A percentile compares a stretch with the other conserved stretches of the same genome.
phyloP scores from a whole-genome alignment of 208 protist species.

The Leishmania aethiopica region DNA sequence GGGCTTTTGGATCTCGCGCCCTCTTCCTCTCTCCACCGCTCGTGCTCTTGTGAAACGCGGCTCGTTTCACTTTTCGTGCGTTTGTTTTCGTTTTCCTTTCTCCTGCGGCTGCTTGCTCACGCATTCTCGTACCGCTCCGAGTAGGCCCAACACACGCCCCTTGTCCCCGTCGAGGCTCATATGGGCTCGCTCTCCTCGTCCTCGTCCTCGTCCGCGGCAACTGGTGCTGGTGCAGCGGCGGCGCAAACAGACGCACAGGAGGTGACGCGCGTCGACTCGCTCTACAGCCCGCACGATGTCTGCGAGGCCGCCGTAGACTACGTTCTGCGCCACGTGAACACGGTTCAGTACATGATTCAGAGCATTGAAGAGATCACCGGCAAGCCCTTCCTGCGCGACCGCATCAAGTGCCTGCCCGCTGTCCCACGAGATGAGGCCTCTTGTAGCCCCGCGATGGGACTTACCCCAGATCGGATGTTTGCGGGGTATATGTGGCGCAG shows the following conservation, averaged over 20 bases:
- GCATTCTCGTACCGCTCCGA: not conserved
- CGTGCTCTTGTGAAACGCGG: not conserved
- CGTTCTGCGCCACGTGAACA: constrained; percentile 78
- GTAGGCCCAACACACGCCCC: not conserved
- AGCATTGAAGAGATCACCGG: constrained; percentile 74
- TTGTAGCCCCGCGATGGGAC: not conserved
- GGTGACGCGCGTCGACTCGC: not conserved
- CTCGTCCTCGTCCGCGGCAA: not conserved
- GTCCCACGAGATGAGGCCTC: not conserved
- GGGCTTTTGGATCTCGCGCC: not conserved
- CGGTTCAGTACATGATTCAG: constrained; percentile 83
- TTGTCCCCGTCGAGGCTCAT: too few species aligned
- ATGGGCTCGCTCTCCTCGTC: not conserved
- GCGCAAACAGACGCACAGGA: not conserved
- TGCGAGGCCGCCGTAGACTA: constrained; percentile 77
- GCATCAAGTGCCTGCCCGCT: constrained; percentile 76
- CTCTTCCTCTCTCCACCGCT: not conserved
- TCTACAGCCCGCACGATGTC: constrained; percentile 45
- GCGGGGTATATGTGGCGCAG: constrained; percentile 87
- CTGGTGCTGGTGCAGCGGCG: not conserved
- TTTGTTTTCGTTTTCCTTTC: constrained; percentile 4
- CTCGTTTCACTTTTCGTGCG: constrained; percentile 1
- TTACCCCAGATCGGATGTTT: constrained; percentile 30
- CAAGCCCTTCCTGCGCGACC: constrained; percentile 53
- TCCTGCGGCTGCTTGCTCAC: not conserved